A percentile compares a stretch with the other conserved stretches of the same genome.
Conservation (phyloP, 495 filamentous ascomycete genomes). For the Mytilinidion resinicola region DNA sequence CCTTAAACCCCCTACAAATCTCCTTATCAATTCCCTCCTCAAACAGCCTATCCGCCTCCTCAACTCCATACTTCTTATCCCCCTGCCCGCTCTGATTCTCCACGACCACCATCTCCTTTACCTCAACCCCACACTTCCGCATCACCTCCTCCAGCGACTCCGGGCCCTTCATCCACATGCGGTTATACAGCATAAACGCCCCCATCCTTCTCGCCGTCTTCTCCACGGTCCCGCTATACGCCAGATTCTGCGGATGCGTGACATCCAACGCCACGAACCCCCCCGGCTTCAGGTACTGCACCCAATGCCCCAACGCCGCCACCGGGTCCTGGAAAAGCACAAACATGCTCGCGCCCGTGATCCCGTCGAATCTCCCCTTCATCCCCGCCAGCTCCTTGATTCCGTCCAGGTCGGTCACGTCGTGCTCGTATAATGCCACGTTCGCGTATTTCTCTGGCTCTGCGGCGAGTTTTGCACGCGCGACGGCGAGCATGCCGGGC, state of each 20-base stretch:
- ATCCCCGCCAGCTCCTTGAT: slow-evolving; percentile 17
- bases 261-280: slow-evolving; percentile 32
- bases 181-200: slow-evolving; percentile 13
- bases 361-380: slow-evolving; percentile 33
- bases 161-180: slow-evolving; percentile 27
- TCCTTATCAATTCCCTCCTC: slow-evolving; percentile 2
- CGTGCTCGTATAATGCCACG: slow-evolving; percentile 34
- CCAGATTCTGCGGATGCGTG: slow-evolving; percentile 21
- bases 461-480: slow-evolving; percentile 26
- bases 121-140: slow-evolving; percentile 10
- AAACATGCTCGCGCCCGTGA: slow-evolving; percentile 36
- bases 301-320: slow-evolving; percentile 33
- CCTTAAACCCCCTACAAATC: background rate
- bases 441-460: slow-evolving; percentile 22
- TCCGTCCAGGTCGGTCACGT: slow-evolving; percentile 36
- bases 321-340: slow-evolving; percentile 34
- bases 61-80: slow-evolving; percentile 5
- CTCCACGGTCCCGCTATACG: slow-evolving; percentile 19
- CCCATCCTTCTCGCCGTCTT: slow-evolving; percentile 19
- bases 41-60: slow-evolving; percentile 7
- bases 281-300: slow-evolving; percentile 33
- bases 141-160: slow-evolving; percentile 10
- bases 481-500: slow-evolving; percentile 35
- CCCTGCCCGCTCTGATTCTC: slow-evolving; percentile 21
- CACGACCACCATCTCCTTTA: slow-evolving; percentile 8